Evolutionary conservation across 305 asterid species (phyloP).

Genomic region (Fraxinus greggii): DNA sequence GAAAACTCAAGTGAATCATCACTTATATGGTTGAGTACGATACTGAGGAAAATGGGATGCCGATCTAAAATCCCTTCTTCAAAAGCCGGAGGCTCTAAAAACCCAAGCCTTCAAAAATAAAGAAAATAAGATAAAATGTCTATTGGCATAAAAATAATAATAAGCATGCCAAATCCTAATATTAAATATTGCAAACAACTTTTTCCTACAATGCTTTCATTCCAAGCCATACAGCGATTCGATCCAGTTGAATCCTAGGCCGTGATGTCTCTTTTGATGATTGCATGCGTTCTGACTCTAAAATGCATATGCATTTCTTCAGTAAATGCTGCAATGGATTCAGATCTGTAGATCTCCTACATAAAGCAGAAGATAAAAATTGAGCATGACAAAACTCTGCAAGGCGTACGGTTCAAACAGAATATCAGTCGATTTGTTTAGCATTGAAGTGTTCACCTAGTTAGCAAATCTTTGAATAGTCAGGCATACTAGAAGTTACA

Average conservation of each 20-base stretch:
- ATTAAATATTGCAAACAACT: constrained; percentile 41
- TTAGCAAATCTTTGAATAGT: neutral
- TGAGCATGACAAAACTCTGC: neutral
- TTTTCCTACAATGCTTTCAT: constrained; percentile 95
- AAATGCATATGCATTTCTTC: constrained; percentile 65
- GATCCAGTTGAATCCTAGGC: constrained; percentile 89
- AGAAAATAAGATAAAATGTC: constrained; percentile 30
- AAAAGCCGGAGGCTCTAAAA: constrained; percentile 92
- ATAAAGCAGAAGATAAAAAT: constrained; percentile 22
- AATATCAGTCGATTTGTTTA: neutral
- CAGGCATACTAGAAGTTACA: neutral
- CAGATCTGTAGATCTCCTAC: constrained; percentile 73
- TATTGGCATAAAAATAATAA: constrained; percentile 34
- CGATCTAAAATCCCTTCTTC: constrained; percentile 97
- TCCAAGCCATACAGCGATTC: constrained; percentile 95
- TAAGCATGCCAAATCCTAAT: constrained; percentile 24
- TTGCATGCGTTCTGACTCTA: constrained; percentile 70
- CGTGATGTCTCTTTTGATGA: constrained; percentile 51
- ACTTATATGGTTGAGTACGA: constrained; percentile 89
- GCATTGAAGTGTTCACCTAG: neutral
- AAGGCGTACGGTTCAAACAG: neutral
- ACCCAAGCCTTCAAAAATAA: constrained; percentile 77
- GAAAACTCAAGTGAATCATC: constrained; percentile 95
- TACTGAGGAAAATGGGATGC: constrained; percentile 89
- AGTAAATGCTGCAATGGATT: constrained; percentile 88